Base-by-base conservation (phyloP, 1,139 yeast genomes). In the Blastobotrys capitulatus region DNA sequence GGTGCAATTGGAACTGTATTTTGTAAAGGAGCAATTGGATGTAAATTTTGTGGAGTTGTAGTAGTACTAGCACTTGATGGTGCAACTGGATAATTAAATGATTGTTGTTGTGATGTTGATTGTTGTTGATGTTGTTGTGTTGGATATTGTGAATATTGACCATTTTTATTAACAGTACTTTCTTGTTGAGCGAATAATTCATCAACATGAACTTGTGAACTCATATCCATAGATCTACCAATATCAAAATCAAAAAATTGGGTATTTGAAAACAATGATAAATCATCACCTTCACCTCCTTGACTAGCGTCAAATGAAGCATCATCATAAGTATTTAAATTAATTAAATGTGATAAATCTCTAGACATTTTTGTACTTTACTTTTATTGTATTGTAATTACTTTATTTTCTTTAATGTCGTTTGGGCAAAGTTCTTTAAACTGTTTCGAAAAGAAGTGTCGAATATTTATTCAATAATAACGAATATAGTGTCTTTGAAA, bases 211-310 rank as follows among this genome's bases (percentile, higher is more conserved):
- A 29, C 36, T 18, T n/a, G 16, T 6, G 67, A 70, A 8, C 72
- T 68, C 50, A 70, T 66, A 52, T 71, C 72, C 32, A 74, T 69
- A 41, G 71, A 60, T 46, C 71, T 60, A 43, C 75, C 75, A 59
- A 71, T 64, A 50, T 71, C 75, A 51, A 71, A 66, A 59, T 71
- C 75, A 56, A 71, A 71, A 57, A 71, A 71, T 48, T 69, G 68
- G 38, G 75, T 71, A 57, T 71, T 70, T 44, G 74, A 57, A 57
- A 71, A 71, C 46, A 71, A 62, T 41, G 68, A 61, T 48, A 72
- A 63, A 53, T 71, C 75, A 47, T 68, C 74, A 6, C 26, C 46
- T 37, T n/a, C 25, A 10, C 29, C 36, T 2, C 7, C 25, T 22
- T 41, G 19, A 25, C 15, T 41, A 18, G 40, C 18, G 13, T 37